Evolutionary conservation across 495 filamentous ascomycete genomes (phyloP), one percentile per base, ranked within the genome.

Genomic region (Penicillium lagena): DNA sequence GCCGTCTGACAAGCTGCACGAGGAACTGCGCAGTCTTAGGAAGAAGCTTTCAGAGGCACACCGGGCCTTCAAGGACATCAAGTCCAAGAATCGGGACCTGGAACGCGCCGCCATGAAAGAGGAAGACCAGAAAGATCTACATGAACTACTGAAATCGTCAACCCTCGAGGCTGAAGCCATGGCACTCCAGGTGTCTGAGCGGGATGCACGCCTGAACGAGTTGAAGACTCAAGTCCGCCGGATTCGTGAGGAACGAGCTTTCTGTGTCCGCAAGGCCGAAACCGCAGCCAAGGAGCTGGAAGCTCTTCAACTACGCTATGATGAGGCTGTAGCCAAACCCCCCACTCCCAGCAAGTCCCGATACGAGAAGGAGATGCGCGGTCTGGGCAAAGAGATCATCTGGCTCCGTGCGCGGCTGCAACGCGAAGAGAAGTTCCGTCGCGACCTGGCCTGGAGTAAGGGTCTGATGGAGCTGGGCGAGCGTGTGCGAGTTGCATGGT

Each of bases 321-420:
- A 77, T 36, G 64, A 70, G 39, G 67, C 64, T n/a, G 42, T 80
- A 12, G 74, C 80, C 40, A 74, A 72, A 38, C 39, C 60, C 2
- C 49, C 60, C 11, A 43, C 66, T n/a, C 72, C 70, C 9, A 64
- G 57, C 38, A 73, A 72, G 51, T 71, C 73, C 43, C 70, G 76
- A 39, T 90, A 96, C 51, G 76, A 77, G 47, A 84, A 83, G 53
- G 94, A 97, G 66, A 74, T 96, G 29, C 77, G 80, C 38, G 90
- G 90, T 9, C 71, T 98, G 58, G 79, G 78, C 47, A 85, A 90
- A 65, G 89, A 96, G 62, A 91, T 96, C 53, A 74, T 89, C 50
- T 98, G 86, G 82, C 78, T 97, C 46, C 76, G 83, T 46, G 89
- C 87, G 5, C 78, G 82, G 40, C 82, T 83, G 60, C 73, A 78